Conservation (phyloP, 2,329 filamentous ascomycete genomes). For the Aspergillus ruber region DNA sequence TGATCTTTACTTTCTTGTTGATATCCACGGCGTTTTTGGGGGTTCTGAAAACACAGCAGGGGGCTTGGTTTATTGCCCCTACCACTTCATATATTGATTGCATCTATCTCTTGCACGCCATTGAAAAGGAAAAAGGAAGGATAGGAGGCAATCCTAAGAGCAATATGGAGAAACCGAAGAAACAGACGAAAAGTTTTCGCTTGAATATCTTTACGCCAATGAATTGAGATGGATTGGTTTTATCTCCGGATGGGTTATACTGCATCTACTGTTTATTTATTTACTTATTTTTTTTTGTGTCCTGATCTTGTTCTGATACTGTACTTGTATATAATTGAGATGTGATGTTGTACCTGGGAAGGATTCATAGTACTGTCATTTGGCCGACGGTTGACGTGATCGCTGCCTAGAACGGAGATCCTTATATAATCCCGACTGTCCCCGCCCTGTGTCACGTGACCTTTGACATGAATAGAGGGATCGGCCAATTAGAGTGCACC, state of each 20-base stretch:
- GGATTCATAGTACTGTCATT: not conserved
- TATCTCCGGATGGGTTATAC: too few species aligned
- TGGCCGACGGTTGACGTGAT: not conserved
- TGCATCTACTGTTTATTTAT: not conserved
- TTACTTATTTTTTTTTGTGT: not conserved
- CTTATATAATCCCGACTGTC: not conserved
- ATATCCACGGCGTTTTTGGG: slow-evolving; percentile 40
- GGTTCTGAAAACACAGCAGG: slow-evolving; percentile 27
- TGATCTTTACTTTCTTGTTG: slow-evolving; percentile 26
- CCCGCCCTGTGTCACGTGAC: not conserved
- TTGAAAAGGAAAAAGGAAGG: not conserved
- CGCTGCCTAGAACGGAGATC: not conserved
- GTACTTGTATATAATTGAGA: slow-evolving; percentile 5
- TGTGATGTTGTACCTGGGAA: too few species aligned
- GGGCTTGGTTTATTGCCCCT: not conserved
- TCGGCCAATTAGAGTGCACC: not conserved
- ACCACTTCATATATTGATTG: not conserved
- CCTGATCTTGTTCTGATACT: not conserved
- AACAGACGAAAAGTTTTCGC: not conserved
- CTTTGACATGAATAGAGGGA: slow-evolving; percentile 1
- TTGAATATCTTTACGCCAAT: not conserved
- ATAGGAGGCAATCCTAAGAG: not conserved
- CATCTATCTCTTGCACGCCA: not conserved
- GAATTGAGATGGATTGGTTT: not conserved
- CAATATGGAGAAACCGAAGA: not conserved